A percentile compares a stretch with the other conserved stretches of the same genome.
Conservation (phyloP, 768 basidiomycete species). For the Boletus insuetus region DNA sequence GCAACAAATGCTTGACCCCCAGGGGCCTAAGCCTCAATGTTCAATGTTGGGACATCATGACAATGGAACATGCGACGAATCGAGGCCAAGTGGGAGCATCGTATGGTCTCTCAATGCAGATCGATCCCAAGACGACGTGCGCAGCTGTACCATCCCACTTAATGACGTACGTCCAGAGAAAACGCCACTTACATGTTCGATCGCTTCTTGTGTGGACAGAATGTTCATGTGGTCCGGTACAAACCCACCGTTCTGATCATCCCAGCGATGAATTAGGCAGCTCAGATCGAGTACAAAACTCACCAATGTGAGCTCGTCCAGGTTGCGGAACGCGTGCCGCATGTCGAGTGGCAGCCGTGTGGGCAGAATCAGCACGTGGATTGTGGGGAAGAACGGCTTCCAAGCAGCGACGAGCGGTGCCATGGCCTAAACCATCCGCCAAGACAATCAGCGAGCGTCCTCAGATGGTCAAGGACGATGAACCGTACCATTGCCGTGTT, state of each 20-base stretch:
- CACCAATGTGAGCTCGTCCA: constrained; percentile 64
- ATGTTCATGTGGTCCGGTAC: constrained; percentile 80
- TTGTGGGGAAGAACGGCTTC: constrained; percentile 68
- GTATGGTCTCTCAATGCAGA: constrained; percentile 43
- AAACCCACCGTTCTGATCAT: constrained; percentile 46
- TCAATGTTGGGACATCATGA: constrained; percentile 5
- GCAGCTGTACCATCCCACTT: constrained; percentile 40
- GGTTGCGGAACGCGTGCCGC: constrained; percentile 59
- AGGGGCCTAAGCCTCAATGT: too few relatives aligned
- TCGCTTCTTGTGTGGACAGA: constrained; percentile 53
- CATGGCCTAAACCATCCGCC: constrained; percentile 43
- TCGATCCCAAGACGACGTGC: constrained; percentile 50
- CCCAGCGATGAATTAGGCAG: neutral
- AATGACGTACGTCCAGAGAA: neutral
- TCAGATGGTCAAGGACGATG: neutral
- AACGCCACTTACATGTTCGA: constrained; percentile 48
- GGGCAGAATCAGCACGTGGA: constrained; percentile 73
- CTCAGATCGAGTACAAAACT: constrained; percentile 19
- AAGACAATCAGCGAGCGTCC: neutral
- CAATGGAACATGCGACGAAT: constrained; percentile 25
- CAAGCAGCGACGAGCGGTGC: constrained; percentile 47
- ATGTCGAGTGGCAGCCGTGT: constrained; percentile 74
- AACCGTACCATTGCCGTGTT: constrained; percentile 50
- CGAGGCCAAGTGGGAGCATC: constrained; percentile 59
- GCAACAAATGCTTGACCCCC: too few relatives aligned